A percentile compares a stretch with the other conserved stretches of the same genome.
Conservation (phyloP, 257 asterid species). For the Gynochthodes officinalis region DNA sequence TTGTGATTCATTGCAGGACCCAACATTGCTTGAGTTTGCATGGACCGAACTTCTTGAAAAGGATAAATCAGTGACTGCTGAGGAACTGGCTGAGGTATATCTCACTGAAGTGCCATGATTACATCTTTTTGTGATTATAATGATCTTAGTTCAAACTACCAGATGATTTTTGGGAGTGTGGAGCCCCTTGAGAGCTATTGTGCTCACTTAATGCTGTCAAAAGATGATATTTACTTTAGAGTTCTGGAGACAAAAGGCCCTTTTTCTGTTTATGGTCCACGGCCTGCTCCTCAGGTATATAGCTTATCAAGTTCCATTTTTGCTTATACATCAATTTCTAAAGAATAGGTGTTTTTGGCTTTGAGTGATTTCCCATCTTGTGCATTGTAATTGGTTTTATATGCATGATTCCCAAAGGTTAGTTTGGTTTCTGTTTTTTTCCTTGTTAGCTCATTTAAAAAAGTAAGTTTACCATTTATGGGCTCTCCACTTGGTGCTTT, state of each 20-base stretch:
- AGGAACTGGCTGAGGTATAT: slow-evolving; percentile 87
- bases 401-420: not conserved
- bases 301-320: not conserved
- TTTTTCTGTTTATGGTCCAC: slow-evolving; percentile 77
- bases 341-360: not conserved
- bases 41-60: slow-evolving; percentile 96
- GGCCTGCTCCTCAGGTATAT: slow-evolving; percentile 70
- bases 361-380: not conserved
- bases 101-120: slow-evolving; percentile 17
- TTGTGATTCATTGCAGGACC: slow-evolving; percentile 49
- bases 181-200: slow-evolving; percentile 95
- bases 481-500: not conserved
- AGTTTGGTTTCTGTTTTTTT: not conserved
- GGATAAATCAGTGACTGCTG: slow-evolving; percentile 64
- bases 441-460: not conserved
- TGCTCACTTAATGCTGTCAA: slow-evolving; percentile 78
- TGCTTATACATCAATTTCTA: not conserved
- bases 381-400: not conserved
- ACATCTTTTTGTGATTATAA: slow-evolving; percentile 30
- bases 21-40: slow-evolving; percentile 84
- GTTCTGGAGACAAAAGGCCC: slow-evolving; percentile 62
- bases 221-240: slow-evolving; percentile 72
- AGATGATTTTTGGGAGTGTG: slow-evolving; percentile 95
- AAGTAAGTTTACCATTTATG: not conserved
- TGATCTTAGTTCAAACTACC: slow-evolving; percentile 47